A percentile compares a stretch with the other conserved stretches of the same genome.
phyloP scores from a whole-genome alignment of 352 stramenopile species.

The Stramenopiles sp. region DNA sequence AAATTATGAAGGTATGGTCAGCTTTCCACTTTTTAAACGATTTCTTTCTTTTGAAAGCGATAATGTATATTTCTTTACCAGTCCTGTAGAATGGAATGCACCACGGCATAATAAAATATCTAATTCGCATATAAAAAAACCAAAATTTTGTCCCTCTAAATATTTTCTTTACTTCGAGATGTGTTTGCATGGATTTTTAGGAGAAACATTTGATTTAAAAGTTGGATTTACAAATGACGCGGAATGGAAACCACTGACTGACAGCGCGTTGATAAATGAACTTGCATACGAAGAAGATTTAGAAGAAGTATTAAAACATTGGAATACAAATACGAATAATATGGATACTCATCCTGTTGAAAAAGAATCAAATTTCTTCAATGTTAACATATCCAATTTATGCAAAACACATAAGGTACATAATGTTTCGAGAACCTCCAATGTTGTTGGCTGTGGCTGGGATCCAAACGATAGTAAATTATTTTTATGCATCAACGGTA shows the following conservation, averaged over 20 bases:
- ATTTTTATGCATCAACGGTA: neutral
- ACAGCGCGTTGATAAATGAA: neutral
- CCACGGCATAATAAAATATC: neutral
- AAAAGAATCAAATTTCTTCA: neutral
- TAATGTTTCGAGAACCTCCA: neutral
- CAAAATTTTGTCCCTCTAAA: neutral
- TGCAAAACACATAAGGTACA: neutral
- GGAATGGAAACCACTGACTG: neutral
- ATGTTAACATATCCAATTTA: neutral
- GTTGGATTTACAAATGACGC: neutral
- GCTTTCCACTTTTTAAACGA: neutral
- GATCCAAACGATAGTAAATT: neutral
- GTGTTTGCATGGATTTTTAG: neutral
- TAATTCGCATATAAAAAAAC: neutral
- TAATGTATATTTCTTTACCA: neutral
- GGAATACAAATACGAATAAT: neutral
- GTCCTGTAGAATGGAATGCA: neutral
- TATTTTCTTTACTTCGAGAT: neutral
- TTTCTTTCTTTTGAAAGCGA: neutral
- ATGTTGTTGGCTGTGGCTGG: conserved; percentile 8
- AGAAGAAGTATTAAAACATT: neutral
- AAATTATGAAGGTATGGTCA: neutral
- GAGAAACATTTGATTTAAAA: neutral
- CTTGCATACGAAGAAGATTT: conserved; percentile 1
- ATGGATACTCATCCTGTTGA: neutral